Conservation (phyloP, 352 stramenopile species). For the Pythium periplocum region DNA sequence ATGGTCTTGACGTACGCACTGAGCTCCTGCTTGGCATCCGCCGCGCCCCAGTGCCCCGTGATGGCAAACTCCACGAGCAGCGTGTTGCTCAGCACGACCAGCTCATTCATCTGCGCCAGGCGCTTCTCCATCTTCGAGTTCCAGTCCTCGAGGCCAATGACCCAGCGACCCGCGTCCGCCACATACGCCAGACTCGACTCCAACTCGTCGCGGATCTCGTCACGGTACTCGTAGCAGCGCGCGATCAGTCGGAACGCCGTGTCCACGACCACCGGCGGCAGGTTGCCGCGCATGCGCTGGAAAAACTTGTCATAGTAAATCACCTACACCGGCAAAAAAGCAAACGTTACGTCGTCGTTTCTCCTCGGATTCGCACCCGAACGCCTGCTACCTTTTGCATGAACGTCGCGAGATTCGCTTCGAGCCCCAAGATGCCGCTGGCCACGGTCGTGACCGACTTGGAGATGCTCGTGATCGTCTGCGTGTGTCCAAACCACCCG, state of each 20-base stretch:
- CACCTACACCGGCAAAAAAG: slow-evolving; percentile 33
- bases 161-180: slow-evolving; percentile 47
- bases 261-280: slow-evolving; percentile 51
- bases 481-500: slow-evolving; percentile 73
- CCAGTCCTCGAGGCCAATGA: slow-evolving; percentile 80
- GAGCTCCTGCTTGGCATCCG: slow-evolving; percentile 54
- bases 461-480: slow-evolving; percentile 81
- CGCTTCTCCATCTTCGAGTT: slow-evolving; percentile 87
- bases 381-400: slow-evolving; percentile 66
- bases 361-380: too few species aligned
- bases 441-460: slow-evolving; percentile 75
- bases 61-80: slow-evolving; percentile 70
- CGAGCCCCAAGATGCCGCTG: slow-evolving; percentile 61
- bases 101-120: slow-evolving; percentile 70
- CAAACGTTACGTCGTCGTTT: not conserved
- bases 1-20: slow-evolving; percentile 63
- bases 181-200: slow-evolving; percentile 46
- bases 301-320: slow-evolving; percentile 85
- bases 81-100: slow-evolving; percentile 74
- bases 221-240: slow-evolving; percentile 79
- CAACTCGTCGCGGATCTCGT: slow-evolving; percentile 76
- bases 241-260: slow-evolving; percentile 56
- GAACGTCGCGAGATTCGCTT: slow-evolving; percentile 76
- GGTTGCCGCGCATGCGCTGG: slow-evolving; percentile 52
- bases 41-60: slow-evolving; percentile 45